Evolutionary conservation across 2,329 filamentous ascomycete species (phyloP).

Genomic region (Scortechinia acanthostroma): DNA sequence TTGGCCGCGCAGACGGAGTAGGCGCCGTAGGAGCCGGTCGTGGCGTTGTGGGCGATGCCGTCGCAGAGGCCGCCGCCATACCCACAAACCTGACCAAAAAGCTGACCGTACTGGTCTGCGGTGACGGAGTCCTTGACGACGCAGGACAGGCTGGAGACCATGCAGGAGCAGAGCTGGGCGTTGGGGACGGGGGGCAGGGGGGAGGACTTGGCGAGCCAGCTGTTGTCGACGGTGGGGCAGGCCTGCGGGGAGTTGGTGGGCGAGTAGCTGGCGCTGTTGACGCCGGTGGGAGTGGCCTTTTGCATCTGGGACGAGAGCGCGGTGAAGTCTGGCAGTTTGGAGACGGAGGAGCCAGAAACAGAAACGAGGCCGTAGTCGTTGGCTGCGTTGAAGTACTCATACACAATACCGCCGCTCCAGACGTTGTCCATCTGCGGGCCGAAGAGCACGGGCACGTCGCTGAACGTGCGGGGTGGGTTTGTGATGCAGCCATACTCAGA

Average conservation of each 20-base stretch:
- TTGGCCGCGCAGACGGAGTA: slow-evolving; percentile 67
- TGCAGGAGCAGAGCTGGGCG: slow-evolving; percentile 74
- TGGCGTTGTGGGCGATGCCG: slow-evolving; percentile 60
- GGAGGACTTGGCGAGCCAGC: slow-evolving; percentile 61
- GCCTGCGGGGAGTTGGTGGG: slow-evolving; percentile 64
- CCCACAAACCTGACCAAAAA: slow-evolving; percentile 73
- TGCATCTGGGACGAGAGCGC: slow-evolving; percentile 48
- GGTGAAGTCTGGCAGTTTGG: slow-evolving; percentile 47
- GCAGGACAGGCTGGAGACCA: slow-evolving; percentile 70
- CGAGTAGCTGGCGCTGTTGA: slow-evolving; percentile 55
- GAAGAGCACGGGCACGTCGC: slow-evolving; percentile 53
- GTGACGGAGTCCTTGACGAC: slow-evolving; percentile 50
- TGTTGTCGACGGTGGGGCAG: slow-evolving; percentile 62
- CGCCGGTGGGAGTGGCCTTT: slow-evolving; percentile 43
- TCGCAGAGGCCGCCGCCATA: slow-evolving; percentile 48
- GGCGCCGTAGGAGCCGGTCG: slow-evolving; percentile 69
- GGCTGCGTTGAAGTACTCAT: slow-evolving; percentile 36
- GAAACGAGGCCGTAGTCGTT: slow-evolving; percentile 28
- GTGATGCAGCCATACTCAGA: slow-evolving; percentile 62
- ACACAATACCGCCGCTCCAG: slow-evolving; percentile 48
- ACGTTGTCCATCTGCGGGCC: slow-evolving; percentile 46
- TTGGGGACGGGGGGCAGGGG: slow-evolving; percentile 79
- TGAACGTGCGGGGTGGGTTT: slow-evolving; percentile 45
- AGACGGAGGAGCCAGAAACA: slow-evolving; percentile 33
- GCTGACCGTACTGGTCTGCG: slow-evolving; percentile 48